A percentile compares a stretch with the other conserved stretches of the same genome.
phyloP scores from a whole-genome alignment of 306 rosid genomes.

The Datisca glomerata region DNA sequence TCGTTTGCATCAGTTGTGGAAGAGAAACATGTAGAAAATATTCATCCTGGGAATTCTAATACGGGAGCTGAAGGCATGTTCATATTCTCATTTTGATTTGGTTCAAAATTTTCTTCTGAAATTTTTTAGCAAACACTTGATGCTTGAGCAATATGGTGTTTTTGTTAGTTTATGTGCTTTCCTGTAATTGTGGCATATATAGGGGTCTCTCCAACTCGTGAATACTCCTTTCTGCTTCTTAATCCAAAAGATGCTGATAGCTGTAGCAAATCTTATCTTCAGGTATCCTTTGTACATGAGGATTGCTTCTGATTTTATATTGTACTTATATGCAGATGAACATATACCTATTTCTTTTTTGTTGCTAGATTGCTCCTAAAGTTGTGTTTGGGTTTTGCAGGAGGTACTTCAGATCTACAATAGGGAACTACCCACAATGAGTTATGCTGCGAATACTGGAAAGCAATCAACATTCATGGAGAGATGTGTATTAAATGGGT shows the following conservation, averaged over 20 bases:
- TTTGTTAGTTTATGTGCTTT: not conserved
- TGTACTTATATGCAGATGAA: not conserved
- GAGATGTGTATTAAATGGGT: constrained; percentile 84
- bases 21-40: constrained; percentile 11
- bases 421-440: constrained; percentile 81
- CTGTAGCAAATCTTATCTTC: constrained; percentile 37
- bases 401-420: constrained; percentile 54
- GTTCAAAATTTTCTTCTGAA: not conserved
- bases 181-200: not conserved
- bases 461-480: constrained; percentile 70
- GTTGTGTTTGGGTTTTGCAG: constrained; percentile 23
- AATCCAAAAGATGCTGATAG: constrained; percentile 56
- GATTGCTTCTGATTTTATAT: not conserved
- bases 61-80: constrained; percentile 18
- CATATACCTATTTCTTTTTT: not conserved
- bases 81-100: not conserved
- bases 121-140: not conserved
- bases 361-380: constrained; percentile 1
- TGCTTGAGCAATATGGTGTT: not conserved
- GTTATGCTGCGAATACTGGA: constrained; percentile 86
- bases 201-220: constrained; percentile 13
- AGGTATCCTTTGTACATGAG: constrained; percentile 49
- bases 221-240: constrained; percentile 31
- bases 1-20: constrained; percentile 18
- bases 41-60: constrained; percentile 8